Percentiles rank a stretch among this genome's conserved stretches.
These are phyloP conservation scores for Tieghemostelium lacteum DNA, from an alignment of 78 protist species.

Conservation along the genomic window DNA sequence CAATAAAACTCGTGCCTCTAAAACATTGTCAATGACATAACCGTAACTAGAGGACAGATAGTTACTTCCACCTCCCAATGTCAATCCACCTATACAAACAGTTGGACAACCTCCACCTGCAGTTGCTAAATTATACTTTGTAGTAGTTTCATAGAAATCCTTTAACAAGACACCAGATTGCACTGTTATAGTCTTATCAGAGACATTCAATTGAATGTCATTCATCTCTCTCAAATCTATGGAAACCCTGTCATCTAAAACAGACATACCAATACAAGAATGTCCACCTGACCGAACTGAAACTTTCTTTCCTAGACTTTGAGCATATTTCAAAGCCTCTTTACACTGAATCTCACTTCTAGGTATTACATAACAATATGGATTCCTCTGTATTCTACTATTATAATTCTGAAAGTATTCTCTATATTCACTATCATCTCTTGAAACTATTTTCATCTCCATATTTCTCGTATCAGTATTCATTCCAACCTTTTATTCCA, in stretches of 20 bases:
- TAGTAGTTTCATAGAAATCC: conserved; percentile 19
- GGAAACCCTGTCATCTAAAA: conserved; percentile 1
- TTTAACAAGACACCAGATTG: conserved; percentile 26
- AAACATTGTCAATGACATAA: neutral
- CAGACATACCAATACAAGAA: conserved; percentile 12
- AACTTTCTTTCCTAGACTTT: neutral
- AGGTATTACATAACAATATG: neutral
- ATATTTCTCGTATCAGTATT: too few relatives aligned
- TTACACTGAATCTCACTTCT: neutral
- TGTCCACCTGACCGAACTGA: conserved; percentile 48
- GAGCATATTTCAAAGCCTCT: conserved; percentile 19
- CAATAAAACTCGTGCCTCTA: conserved; percentile 3
- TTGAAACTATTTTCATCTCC: neutral
- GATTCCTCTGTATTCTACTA: neutral
- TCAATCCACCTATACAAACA: conserved; percentile 23
- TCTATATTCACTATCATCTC: neutral
- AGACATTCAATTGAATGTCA: neutral
- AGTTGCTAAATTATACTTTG: neutral
- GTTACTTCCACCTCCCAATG: conserved; percentile 39
- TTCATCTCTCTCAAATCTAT: conserved; percentile 37
- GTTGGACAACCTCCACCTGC: conserved; percentile 64
- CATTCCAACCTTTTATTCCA: too few relatives aligned
- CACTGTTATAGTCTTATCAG: neutral
- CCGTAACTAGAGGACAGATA: conserved; percentile 22
- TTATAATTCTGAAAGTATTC: neutral